Evolutionary conservation across 495 filamentous ascomycete genomes (phyloP), one percentile per base, ranked within the genome.

Genomic region (Entonaema liquescens): DNA sequence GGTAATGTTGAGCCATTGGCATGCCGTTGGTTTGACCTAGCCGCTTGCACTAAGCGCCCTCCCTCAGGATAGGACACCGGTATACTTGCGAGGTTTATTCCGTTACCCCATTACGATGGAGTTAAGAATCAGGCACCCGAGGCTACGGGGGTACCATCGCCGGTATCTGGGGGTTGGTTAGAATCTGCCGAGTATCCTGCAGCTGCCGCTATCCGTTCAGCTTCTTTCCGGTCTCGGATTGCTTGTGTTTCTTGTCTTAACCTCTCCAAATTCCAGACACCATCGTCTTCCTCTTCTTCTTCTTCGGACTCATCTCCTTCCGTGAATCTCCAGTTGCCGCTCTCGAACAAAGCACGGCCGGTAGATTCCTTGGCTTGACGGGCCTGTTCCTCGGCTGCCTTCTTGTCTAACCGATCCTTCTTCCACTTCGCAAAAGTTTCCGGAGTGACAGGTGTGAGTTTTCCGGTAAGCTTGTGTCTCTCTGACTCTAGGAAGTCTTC

Each of bases 401-500:
- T 98, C 89, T 99, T 99, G 80, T 93, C 90, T 73, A 98, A 78
- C 49, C 95, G 90, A 52, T 93, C 90, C 81, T 93, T 90, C 87
- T 98, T 99, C 94, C 95, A 99, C 67, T 91, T 91, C 57, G 92
- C 92, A 77, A 99, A 99, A 1, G 87, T 87, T 77, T 98, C 95
- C 6, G 90, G 89, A 2, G 89, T 99, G 59, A 99, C 95, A 19
- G 96, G 96, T 23, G 95, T 99, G 59, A 97, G 83, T 0, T 83
- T 92, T 49, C 95, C 95, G 1, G 90, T 93, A 53, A 99, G 87
- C 77, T 97, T 97, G 76, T 96, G 93, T 68, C 95, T 87, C 83
- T 98, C 93, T 12, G 90, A 92, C 80, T 99, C 95, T 40, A 99
- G 83, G 85, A 95, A 99, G 79, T 99, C 95, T 82, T 99, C 95